phyloP scores from a whole-genome alignment of 768 basidiomycete species.

The Ramaria rubella region DNA sequence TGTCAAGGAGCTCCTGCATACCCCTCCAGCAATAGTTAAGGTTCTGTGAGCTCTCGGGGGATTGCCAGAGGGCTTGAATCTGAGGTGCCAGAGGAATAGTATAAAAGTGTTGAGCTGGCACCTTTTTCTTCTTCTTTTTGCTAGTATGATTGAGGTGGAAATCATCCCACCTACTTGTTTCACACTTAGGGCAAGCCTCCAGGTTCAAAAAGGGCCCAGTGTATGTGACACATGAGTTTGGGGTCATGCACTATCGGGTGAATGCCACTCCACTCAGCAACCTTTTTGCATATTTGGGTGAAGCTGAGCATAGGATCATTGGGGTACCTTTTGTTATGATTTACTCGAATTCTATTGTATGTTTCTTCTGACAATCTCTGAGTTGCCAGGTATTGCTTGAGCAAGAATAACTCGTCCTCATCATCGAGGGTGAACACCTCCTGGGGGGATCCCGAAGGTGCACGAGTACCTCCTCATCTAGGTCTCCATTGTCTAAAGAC shows the following conservation, averaged over 20 bases:
- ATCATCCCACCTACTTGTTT: too few species aligned
- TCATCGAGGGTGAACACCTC: constrained; percentile 15
- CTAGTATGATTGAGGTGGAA: too few species aligned
- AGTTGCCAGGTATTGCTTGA: constrained; percentile 27
- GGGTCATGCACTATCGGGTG: constrained; percentile 34
- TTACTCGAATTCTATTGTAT: too few species aligned
- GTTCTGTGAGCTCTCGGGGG: constrained; percentile 15
- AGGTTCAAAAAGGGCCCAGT: constrained; percentile 34
- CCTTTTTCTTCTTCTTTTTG: too few species aligned
- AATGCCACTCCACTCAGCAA: constrained; percentile 30
- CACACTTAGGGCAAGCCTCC: constrained; percentile 34
- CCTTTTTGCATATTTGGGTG: constrained; percentile 22
- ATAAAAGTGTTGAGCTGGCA: too few species aligned
- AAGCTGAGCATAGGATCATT: constrained; percentile 25
- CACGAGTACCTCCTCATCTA: neutral
- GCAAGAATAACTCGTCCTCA: constrained; percentile 24
- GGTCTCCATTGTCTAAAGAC: neutral
- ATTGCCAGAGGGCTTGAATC: constrained; percentile 32
- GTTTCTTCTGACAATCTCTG: constrained; percentile 27
- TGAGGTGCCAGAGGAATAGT: too few species aligned
- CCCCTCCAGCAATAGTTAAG: constrained; percentile 24
- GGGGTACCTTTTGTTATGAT: neutral
- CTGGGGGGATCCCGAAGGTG: constrained; percentile 24
- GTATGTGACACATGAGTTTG: constrained; percentile 35
- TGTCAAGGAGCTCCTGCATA: constrained; percentile 18